Evolutionary conservation across 78 protist genomes (phyloP).

Genomic region (Anaeramoeba flamelloides): DNA sequence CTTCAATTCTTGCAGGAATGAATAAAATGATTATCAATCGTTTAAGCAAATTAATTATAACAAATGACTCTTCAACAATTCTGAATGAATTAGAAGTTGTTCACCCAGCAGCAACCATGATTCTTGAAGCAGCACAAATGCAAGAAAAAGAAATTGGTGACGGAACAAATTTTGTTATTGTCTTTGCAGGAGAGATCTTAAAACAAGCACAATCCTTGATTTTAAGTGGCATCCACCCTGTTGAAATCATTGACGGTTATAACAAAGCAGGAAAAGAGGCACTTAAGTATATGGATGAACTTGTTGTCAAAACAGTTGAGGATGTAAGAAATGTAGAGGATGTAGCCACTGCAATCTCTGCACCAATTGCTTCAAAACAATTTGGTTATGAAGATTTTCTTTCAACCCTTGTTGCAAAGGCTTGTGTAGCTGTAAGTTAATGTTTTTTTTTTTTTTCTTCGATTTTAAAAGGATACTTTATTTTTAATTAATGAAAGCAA

Average conservation of each 20-base stretch:
- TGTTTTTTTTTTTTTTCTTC: too few relatives aligned
- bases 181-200: conserved; percentile 90
- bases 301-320: neutral
- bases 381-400: conserved; percentile 71
- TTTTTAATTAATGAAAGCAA: too few relatives aligned
- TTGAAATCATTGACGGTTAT: conserved; percentile 79
- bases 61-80: conserved; percentile 95
- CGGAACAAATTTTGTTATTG: conserved; percentile 81
- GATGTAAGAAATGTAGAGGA: conserved; percentile 16
- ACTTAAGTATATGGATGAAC: neutral
- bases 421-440: too few relatives aligned
- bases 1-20: conserved; percentile 55
- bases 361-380: conserved; percentile 72
- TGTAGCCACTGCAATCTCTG: conserved; percentile 37
- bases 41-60: conserved; percentile 85
- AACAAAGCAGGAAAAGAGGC: conserved; percentile 43
- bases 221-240: conserved; percentile 68
- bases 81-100: conserved; percentile 82
- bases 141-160: conserved; percentile 95
- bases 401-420: too few relatives aligned
- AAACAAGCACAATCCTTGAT: conserved; percentile 69
- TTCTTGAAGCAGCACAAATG: conserved; percentile 75
- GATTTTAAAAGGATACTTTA: too few relatives aligned
- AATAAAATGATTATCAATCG: conserved; percentile 94
- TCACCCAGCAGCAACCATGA: conserved; percentile 96